These are phyloP conservation scores for Cornus florida DNA, from an alignment of 148 eudicot species.

Conservation along the genomic window DNA sequence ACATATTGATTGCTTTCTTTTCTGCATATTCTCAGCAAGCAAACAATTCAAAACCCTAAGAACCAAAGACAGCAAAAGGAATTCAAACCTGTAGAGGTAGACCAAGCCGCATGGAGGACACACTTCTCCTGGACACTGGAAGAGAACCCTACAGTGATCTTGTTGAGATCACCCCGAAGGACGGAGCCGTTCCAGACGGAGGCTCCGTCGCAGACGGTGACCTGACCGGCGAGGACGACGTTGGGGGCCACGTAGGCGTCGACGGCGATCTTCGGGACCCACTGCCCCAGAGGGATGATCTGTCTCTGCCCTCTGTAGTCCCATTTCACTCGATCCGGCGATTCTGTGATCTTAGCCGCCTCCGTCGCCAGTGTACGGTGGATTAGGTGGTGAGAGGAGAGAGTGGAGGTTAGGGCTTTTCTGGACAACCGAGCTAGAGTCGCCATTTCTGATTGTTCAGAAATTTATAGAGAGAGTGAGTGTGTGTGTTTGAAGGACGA, in stretches of 20 bases:
- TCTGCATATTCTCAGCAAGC: background rate
- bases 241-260: slow-evolving; percentile 98
- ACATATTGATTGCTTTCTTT: background rate
- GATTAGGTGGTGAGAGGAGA: slow-evolving; percentile 30
- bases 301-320: slow-evolving; percentile 89
- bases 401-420: slow-evolving; percentile 44
- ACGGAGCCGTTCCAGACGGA: slow-evolving; percentile 96
- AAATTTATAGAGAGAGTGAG: background rate
- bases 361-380: slow-evolving; percentile 25
- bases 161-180: slow-evolving; percentile 86
- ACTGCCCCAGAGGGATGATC: slow-evolving; percentile 85
- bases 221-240: slow-evolving; percentile 97
- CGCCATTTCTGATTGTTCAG: slow-evolving; percentile 44
- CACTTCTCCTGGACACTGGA: slow-evolving; percentile 91
- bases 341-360: slow-evolving; percentile 40
- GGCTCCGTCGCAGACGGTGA: slow-evolving; percentile 82
- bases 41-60: slow-evolving; percentile 15
- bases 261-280: slow-evolving; percentile 95
- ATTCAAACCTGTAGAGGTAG: slow-evolving; percentile 81
- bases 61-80: background rate
- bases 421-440: slow-evolving; percentile 53
- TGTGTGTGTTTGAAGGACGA: background rate
- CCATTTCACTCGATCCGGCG: slow-evolving; percentile 91
- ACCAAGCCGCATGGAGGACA: slow-evolving; percentile 96
- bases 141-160: slow-evolving; percentile 80